These are phyloP conservation scores for Extremus antarcticus DNA, from an alignment of 495 filamentous ascomycete species.

Conservation along the genomic window DNA sequence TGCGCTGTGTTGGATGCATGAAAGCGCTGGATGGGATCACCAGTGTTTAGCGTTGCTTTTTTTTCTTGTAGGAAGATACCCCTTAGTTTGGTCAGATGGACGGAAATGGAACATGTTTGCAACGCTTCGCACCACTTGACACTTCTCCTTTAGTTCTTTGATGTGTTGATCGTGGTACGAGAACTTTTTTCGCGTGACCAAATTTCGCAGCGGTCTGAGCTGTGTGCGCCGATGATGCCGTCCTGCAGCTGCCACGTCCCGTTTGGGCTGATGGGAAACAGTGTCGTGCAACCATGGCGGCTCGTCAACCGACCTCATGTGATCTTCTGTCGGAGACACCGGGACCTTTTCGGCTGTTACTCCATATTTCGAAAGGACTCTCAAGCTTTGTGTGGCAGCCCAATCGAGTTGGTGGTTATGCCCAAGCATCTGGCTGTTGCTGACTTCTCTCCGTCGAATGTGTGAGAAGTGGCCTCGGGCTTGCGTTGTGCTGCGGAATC, in stretches of 20 bases:
- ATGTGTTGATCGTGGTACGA: background rate
- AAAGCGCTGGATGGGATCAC: background rate
- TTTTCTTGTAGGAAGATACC: background rate
- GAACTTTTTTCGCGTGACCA: background rate
- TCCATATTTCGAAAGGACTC: too few relatives aligned
- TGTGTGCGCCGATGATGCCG: background rate
- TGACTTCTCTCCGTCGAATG: too few relatives aligned
- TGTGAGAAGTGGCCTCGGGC: too few relatives aligned
- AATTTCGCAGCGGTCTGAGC: background rate
- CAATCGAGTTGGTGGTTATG: too few relatives aligned
- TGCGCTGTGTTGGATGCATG: background rate
- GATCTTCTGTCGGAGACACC: background rate
- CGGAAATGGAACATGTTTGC: background rate
- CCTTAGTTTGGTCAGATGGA: background rate
- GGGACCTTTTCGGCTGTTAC: too few relatives aligned
- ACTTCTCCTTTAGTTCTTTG: background rate
- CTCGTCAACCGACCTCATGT: background rate
- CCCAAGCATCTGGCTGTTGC: too few relatives aligned
- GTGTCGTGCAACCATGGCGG: background rate
- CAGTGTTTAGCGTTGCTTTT: background rate
- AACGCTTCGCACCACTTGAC: background rate
- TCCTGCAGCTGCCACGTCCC: background rate
- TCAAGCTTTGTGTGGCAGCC: too few relatives aligned
- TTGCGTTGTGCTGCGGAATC: too few relatives aligned
- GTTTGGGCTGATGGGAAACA: background rate